A percentile compares a stretch with the other conserved stretches of the same genome.
Conservation (phyloP, 2,329 filamentous ascomycete genomes). For the Cladosporium oxysporum region DNA sequence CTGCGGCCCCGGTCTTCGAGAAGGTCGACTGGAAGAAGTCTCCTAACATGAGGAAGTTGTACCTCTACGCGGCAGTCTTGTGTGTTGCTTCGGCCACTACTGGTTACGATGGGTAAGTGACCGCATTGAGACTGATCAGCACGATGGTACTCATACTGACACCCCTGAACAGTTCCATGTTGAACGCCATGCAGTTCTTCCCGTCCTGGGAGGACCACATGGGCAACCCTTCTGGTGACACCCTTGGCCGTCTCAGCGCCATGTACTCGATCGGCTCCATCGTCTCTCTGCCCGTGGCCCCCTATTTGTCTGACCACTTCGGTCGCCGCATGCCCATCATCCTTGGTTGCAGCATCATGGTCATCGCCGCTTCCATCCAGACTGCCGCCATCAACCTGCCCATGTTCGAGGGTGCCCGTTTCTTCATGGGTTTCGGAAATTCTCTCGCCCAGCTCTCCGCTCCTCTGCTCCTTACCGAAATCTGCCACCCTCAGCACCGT, state of each 20-base stretch:
- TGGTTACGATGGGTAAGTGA: slow-evolving; percentile 33
- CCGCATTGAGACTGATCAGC: neutral
- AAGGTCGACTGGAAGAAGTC: slow-evolving; percentile 24
- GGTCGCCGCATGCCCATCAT: slow-evolving; percentile 27
- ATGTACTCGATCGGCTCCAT: slow-evolving; percentile 31
- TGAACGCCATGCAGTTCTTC: slow-evolving; percentile 28
- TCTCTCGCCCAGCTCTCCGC: slow-evolving; percentile 20
- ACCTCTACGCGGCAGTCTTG: slow-evolving; percentile 24
- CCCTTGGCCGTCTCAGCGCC: slow-evolving; percentile 32
- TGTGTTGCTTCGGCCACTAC: slow-evolving; percentile 28
- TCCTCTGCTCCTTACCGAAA: slow-evolving; percentile 20
- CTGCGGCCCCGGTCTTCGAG: slow-evolving; percentile 16
- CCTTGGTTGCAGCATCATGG: slow-evolving; percentile 21
- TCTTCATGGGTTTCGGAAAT: slow-evolving; percentile 23
- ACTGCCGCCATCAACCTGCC: slow-evolving; percentile 16
- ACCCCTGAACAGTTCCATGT: slow-evolving; percentile 14
- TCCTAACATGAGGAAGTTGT: slow-evolving; percentile 24
- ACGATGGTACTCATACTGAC: neutral
- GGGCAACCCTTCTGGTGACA: slow-evolving; percentile 27
- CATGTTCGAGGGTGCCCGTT: slow-evolving; percentile 22
- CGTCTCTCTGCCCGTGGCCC: slow-evolving; percentile 27
- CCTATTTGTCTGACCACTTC: slow-evolving; percentile 28
- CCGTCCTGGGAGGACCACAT: slow-evolving; percentile 30
- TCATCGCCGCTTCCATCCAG: slow-evolving; percentile 17
- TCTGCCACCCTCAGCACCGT: slow-evolving; percentile 22